phyloP scores from a whole-genome alignment of 2,329 filamentous ascomycete species.

The Westerdykella ornata region DNA sequence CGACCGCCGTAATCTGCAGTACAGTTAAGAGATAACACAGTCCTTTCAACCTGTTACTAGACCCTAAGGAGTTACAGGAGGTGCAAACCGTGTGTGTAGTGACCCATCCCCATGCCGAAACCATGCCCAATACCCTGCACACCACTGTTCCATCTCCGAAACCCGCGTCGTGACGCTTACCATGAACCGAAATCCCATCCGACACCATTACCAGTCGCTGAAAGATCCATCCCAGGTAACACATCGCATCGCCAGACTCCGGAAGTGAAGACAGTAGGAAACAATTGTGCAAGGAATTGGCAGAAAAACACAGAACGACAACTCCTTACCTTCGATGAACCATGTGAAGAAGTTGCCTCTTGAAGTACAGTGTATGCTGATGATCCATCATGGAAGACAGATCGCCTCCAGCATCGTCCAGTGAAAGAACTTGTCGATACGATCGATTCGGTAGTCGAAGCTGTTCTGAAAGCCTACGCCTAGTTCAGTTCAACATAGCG shows the following conservation, averaged over 20 bases:
- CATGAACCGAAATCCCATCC: neutral
- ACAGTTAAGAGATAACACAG: neutral
- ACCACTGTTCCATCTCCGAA: neutral
- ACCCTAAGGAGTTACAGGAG: neutral
- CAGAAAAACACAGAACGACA: neutral
- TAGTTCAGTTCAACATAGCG: slow-evolving; percentile 1
- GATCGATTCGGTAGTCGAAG: neutral
- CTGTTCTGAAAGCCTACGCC: neutral
- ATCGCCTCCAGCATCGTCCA: too few relatives aligned
- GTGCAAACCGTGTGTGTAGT: neutral
- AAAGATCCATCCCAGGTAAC: neutral
- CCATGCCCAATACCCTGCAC: neutral
- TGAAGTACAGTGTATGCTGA: neutral
- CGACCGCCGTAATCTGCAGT: neutral
- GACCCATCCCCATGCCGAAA: neutral
- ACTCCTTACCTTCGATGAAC: neutral
- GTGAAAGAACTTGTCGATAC: neutral
- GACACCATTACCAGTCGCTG: neutral
- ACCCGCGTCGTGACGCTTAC: neutral
- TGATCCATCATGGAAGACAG: too few relatives aligned
- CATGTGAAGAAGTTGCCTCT: neutral
- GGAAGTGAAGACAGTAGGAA: neutral
- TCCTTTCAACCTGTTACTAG: neutral
- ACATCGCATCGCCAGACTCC: neutral
- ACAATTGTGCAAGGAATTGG: neutral